Evolutionary conservation across 2,329 filamentous ascomycete genomes (phyloP).

Genomic region (Sclerotinia sclerotiorum): DNA sequence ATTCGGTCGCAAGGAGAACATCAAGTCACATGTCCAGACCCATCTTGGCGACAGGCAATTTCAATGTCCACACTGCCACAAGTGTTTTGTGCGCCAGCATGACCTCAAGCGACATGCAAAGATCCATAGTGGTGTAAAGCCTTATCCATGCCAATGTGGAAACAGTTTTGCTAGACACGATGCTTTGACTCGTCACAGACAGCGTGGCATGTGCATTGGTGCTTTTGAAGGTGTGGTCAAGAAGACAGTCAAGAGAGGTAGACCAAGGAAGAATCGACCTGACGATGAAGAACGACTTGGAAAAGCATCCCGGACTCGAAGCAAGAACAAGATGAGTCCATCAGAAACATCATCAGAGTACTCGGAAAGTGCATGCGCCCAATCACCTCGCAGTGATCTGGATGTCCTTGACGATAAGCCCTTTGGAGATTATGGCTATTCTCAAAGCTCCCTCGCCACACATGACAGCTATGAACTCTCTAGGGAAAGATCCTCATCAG

Average conservation of each 20-base stretch:
- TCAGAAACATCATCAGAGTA: slow-evolving; percentile 54
- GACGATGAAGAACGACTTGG: slow-evolving; percentile 52
- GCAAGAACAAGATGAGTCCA: slow-evolving; percentile 49
- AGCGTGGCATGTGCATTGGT: slow-evolving; percentile 94
- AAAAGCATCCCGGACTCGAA: slow-evolving; percentile 56
- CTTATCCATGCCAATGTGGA: slow-evolving; percentile 90
- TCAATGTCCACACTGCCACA: slow-evolving; percentile 87
- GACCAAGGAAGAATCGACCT: slow-evolving; percentile 61
- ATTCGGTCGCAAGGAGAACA: slow-evolving; percentile 98
- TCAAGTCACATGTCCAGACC: slow-evolving; percentile 97
- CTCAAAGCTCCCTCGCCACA: slow-evolving; percentile 39
- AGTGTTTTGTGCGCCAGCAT: slow-evolving; percentile 95
- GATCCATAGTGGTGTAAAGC: slow-evolving; percentile 95
- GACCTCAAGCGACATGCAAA: slow-evolving; percentile 97
- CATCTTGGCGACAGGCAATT: slow-evolving; percentile 96
- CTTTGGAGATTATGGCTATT: slow-evolving; percentile 44
- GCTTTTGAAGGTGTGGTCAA: slow-evolving; percentile 80
- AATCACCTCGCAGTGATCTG: slow-evolving; percentile 54
- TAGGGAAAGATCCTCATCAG: slow-evolving; percentile 32
- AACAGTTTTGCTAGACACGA: slow-evolving; percentile 95
- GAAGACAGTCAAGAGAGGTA: slow-evolving; percentile 65
- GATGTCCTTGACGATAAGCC: slow-evolving; percentile 42
- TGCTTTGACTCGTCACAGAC: slow-evolving; percentile 88
- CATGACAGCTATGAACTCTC: slow-evolving; percentile 43
- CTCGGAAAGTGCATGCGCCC: slow-evolving; percentile 56